Percentiles rank a stretch among this genome's conserved stretches.
Evolutionary conservation across 305 asterid species (phyloP).

Genomic region (Euphrasia arctica): DNA sequence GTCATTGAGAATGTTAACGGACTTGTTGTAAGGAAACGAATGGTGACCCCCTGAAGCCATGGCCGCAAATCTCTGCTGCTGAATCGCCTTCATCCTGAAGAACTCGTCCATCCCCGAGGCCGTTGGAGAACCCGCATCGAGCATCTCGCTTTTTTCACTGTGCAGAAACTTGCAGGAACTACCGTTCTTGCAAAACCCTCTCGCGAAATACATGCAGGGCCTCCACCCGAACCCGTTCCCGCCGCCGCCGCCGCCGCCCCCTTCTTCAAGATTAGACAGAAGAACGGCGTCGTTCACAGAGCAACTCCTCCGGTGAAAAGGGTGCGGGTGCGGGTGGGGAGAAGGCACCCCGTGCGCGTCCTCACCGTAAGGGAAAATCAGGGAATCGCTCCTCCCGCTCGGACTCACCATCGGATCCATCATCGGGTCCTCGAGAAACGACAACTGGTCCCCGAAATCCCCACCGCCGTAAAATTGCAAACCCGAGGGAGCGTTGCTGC

Average conservation of each 20-base stretch:
- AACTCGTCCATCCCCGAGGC: conserved; percentile 51
- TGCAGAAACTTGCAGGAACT: conserved; percentile 62
- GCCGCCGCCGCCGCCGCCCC: conserved; percentile 17
- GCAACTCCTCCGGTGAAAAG: conserved; percentile 54
- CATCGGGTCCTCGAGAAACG: conserved; percentile 45
- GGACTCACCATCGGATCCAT: conserved; percentile 57
- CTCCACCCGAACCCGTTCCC: conserved; percentile 49
- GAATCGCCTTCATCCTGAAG: conserved; percentile 56
- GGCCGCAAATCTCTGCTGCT: conserved; percentile 58
- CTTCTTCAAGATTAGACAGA: conserved; percentile 39
- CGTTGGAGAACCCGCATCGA: conserved; percentile 51
- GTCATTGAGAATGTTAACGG: conserved; percentile 48
- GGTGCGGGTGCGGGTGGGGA: conserved; percentile 29
- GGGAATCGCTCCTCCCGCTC: conserved; percentile 62
- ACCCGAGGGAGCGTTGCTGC: conserved; percentile 21
- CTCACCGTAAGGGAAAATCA: conserved; percentile 50
- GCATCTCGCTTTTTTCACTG: conserved; percentile 40
- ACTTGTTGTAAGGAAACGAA: conserved; percentile 47
- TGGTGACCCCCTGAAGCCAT: conserved; percentile 54
- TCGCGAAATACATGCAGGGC: conserved; percentile 70
- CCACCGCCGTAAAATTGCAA: conserved; percentile 35
- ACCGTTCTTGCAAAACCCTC: conserved; percentile 79
- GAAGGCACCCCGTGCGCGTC: conserved; percentile 35
- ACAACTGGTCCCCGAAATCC: conserved; percentile 41
- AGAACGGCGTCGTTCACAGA: conserved; percentile 60